Percentiles rank a stretch among this genome's conserved stretches.
Evolutionary conservation across 768 basidiomycete genomes (phyloP).

Genomic region (Psilocybe tampanensis): DNA sequence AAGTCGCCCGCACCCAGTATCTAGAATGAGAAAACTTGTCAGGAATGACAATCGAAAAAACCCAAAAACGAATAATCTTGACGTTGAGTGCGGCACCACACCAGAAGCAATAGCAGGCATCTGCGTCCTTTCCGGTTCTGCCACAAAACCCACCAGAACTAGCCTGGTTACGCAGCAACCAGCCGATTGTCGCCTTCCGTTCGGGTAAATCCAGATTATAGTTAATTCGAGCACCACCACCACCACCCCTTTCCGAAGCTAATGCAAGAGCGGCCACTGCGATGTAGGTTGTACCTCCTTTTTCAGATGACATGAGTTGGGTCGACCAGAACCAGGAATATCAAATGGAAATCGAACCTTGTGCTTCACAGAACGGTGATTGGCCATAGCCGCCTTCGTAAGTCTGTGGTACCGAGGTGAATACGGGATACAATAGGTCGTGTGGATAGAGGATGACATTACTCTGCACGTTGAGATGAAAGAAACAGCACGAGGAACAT

Average conservation of each 20-base stretch:
- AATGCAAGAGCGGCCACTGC: slow-evolving; percentile 77
- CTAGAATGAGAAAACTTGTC: slow-evolving; percentile 37
- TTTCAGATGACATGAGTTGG: neutral
- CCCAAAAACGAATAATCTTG: slow-evolving; percentile 21
- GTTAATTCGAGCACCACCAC: no score
- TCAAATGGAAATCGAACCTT: slow-evolving; percentile 51
- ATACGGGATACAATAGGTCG: slow-evolving; percentile 6
- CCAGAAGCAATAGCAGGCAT: slow-evolving; percentile 99
- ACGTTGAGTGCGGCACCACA: slow-evolving; percentile 82
- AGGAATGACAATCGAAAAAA: neutral
- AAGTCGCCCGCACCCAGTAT: slow-evolving; percentile 65
- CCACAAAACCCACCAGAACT: slow-evolving; percentile 82
- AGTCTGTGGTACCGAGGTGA: slow-evolving; percentile 49
- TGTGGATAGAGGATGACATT: slow-evolving; percentile 21
- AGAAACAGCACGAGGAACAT: slow-evolving; percentile 56
- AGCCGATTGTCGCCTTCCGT: slow-evolving; percentile 61
- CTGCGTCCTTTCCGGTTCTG: slow-evolving; percentile 82
- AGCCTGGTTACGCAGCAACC: slow-evolving; percentile 78
- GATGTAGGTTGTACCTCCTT: slow-evolving; percentile 95
- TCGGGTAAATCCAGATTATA: slow-evolving; percentile 39
- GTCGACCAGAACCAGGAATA: neutral
- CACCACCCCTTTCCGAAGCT: slow-evolving; percentile 30
- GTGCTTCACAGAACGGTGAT: slow-evolving; percentile 77
- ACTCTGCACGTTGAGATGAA: slow-evolving; percentile 80
- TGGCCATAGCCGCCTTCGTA: slow-evolving; percentile 96